Percentiles rank a stretch among this genome's conserved stretches.
Conservation (phyloP, 805 yeast species). For the Myxozyma geophila region DNA sequence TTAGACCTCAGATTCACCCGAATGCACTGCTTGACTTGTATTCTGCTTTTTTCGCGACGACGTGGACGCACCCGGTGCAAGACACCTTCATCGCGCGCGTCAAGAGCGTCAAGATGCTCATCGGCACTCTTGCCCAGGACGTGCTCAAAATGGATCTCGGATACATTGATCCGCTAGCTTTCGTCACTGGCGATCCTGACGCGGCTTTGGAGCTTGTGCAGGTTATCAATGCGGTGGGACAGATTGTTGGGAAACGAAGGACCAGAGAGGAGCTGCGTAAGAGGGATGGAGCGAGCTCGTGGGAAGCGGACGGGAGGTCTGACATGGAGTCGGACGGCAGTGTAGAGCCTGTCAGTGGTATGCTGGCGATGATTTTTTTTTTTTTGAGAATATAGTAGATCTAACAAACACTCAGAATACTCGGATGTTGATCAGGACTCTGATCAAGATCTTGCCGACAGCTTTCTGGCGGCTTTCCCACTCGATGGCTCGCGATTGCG, state of each 20-base stretch:
- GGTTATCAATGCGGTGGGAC: conserved; percentile 26
- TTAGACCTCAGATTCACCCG: conserved; percentile 3
- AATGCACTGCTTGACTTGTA: conserved; percentile 21
- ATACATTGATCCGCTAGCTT: conserved; percentile 27
- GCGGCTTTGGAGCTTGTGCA: conserved; percentile 18
- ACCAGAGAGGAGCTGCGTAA: conserved; percentile 1
- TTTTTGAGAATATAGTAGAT: not conserved
- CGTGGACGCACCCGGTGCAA: conserved; percentile 12
- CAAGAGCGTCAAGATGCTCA: conserved; percentile 21
- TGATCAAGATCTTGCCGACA: conserved; percentile 8
- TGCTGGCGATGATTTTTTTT: not conserved
- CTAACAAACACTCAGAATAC: not conserved
- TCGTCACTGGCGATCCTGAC: conserved; percentile 14
- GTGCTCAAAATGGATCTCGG: conserved; percentile 25
- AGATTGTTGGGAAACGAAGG: conserved; percentile 1
- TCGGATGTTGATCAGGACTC: conserved; percentile 11
- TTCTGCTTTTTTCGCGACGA: conserved; percentile 15
- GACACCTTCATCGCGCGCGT: conserved; percentile 23
- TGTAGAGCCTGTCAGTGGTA: conserved; percentile 27
- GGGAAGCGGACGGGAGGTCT: not conserved
- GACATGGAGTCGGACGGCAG: conserved; percentile 16
- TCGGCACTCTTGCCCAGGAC: conserved; percentile 29
- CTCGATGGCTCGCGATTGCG: no score
- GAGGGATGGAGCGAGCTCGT: not conserved
- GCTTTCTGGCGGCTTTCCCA: conserved; percentile 1